Base-by-base conservation (phyloP, 805 yeast species). In the Wickerhamiella kurtzmanii region DNA sequence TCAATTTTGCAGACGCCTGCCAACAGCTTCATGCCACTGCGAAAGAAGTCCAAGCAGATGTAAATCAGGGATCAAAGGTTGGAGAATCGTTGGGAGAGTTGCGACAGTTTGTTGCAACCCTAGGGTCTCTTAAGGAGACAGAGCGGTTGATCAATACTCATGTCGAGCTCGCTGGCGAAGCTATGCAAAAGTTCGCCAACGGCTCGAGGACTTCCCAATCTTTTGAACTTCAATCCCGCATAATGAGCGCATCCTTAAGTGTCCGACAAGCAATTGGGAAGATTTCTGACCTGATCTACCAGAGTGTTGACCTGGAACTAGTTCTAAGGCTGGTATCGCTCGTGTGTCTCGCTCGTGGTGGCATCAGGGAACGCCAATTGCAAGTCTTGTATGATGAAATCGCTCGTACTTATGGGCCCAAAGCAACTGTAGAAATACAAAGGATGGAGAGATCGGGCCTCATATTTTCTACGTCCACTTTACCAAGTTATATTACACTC, bases 1-100 rank as follows among this genome's bases (percentile, higher is more conserved):
- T 78, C 47, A 87, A 87, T 52, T 88, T 92, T 62, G 82, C 88
- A 1, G 72, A 78, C 21, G 80, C 88, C 35, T 96, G 96, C 1
- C 72, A 76, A 4, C 70, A 71, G 21, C 69, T 92, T 41, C 88
- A 86, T 60, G 61, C 67, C 21, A 67, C 77, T 48, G 96, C 96
- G 0, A 79, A 76, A 52, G 65, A 70, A 41, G 65, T 92, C 40
- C 94, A 86, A 60, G 65, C 67, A 3, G 79, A 79, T 56, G 84
- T 77, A 59, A 85, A 80, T 45, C 32, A 13, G 3, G 48, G 52
- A 8, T 28, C 22, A 3, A 15, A 15, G 4, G 35, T 4, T 17
- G 43, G 48, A 17, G 68, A 67, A 44, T 67, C 76, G 44, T 81
- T 77, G 52, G 65, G 66, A 19, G 82, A 82, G 54, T 81, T 88